Base-by-base conservation (phyloP, 306 rosid species). In the Malus fusca region DNA sequence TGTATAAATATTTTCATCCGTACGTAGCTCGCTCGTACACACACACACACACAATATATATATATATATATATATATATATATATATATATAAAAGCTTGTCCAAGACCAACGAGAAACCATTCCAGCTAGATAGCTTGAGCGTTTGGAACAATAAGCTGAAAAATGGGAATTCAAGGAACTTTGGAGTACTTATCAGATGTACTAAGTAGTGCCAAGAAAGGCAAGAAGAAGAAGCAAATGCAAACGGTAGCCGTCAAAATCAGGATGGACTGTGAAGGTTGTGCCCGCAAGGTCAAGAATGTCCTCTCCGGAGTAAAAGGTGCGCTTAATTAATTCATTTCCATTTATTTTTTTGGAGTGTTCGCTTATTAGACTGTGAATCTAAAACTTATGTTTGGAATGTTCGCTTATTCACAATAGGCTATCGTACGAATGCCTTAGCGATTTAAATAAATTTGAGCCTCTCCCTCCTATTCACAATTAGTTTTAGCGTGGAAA, bases 251-350 rank as follows among this genome's bases (percentile, higher is more conserved):
- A 1, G 77, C 98, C 26, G 82, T 95, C 19, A 95, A 95, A 77
- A 79, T 95, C 72, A 88, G 97, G 77, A 95, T 95, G 98, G 98
- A 95, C 71, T 95, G 98, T 52, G 98, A 95, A 73, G 98, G 98
- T 1, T 95, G 98, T 68, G 92, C 85, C 4, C 92, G 97, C 77
- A 95, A 95, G 84, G 90, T 92, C 62, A 90, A 95, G 82, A 88
- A 87, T 26, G 95, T 95, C 58, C 96, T 92, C 75, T 90, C 93
- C 26, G 86, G 91, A 10, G 93, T 95, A 18, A 95, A 95, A 85
- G 99, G 99, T 90, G 81, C n/a, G 4, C 0, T 25, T 22, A 56
- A 56, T 22, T 15, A 15, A 17, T 51, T 51, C 55, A 72, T 56
- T 30, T 63, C 17, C 31, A 14, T 11, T 19, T 51, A 51, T 51